Percentiles rank a stretch among this genome's conserved stretches.
Evolutionary conservation across 352 stramenopile genomes (phyloP).

Genomic region (Phytophthora brassicae): DNA sequence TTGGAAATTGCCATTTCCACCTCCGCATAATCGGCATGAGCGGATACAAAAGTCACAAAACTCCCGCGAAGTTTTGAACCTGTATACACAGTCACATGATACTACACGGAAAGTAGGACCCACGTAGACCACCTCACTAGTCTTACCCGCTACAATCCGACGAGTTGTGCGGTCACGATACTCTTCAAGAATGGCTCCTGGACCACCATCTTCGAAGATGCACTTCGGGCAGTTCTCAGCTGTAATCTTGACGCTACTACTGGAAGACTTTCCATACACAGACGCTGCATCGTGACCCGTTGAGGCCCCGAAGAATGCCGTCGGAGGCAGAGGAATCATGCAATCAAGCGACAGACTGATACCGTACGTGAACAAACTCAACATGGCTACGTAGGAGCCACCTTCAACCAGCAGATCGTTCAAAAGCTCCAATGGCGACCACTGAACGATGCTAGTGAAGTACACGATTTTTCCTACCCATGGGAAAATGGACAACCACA

Average conservation of each 20-base stretch:
- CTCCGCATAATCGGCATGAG: slow-evolving; percentile 71
- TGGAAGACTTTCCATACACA: slow-evolving; percentile 38
- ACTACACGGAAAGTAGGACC: slow-evolving; percentile 84
- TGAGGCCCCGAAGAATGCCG: slow-evolving; percentile 68
- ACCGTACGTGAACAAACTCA: slow-evolving; percentile 48
- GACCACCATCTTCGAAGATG: slow-evolving; percentile 78
- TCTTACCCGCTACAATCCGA: slow-evolving; percentile 39
- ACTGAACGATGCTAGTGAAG: slow-evolving; percentile 46
- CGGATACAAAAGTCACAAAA: slow-evolving; percentile 81
- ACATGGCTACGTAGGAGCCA: slow-evolving; percentile 36
- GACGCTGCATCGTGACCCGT: slow-evolving; percentile 51
- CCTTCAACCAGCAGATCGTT: slow-evolving; percentile 53
- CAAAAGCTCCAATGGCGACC: slow-evolving; percentile 39
- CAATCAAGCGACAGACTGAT: slow-evolving; percentile 48
- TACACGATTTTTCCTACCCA: slow-evolving; percentile 72
- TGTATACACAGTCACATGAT: slow-evolving; percentile 82
- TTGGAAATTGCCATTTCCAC: slow-evolving; percentile 73
- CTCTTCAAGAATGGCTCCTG: slow-evolving; percentile 71
- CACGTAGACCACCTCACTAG: slow-evolving; percentile 58
- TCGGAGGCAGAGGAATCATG: slow-evolving; percentile 72
- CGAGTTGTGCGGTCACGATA: slow-evolving; percentile 54
- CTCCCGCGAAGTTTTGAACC: slow-evolving; percentile 55
- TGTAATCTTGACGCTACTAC: slow-evolving; percentile 43
- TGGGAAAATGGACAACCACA: slow-evolving; percentile 54
- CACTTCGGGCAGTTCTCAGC: slow-evolving; percentile 83